phyloP scores from a whole-genome alignment of 208 protist species.

The Trypanosoma caninum region DNA sequence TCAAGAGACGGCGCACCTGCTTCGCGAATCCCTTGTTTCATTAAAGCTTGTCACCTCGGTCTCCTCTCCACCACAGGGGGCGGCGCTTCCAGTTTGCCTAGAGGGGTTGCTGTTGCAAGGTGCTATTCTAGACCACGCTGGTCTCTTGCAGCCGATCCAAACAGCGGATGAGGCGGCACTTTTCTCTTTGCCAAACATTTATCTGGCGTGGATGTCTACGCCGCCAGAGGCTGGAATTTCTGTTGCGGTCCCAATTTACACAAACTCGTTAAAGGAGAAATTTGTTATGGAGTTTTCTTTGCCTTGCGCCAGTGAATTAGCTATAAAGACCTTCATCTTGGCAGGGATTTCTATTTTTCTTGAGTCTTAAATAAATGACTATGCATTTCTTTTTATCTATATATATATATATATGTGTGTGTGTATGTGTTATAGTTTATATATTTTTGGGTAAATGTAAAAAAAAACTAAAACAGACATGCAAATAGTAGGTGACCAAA shows the following conservation, averaged over 20 bases:
- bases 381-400: neutral
- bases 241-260: constrained; percentile 86
- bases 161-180: constrained; percentile 83
- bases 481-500: neutral
- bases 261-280: constrained; percentile 74
- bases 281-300: constrained; percentile 85
- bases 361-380: constrained; percentile 40
- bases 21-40: constrained; percentile 74
- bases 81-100: constrained; percentile 46
- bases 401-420: neutral
- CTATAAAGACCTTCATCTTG: constrained; percentile 75
- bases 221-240: constrained; percentile 8
- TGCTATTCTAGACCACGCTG: constrained; percentile 69
- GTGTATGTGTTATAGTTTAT: neutral
- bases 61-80: constrained; percentile 44
- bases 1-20: constrained; percentile 90
- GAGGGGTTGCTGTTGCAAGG: constrained; percentile 84
- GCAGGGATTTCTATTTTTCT: constrained; percentile 87
- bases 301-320: constrained; percentile 63
- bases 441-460: neutral
- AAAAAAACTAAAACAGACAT: neutral
- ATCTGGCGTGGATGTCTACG: constrained; percentile 64
- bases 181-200: constrained; percentile 69
- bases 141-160: constrained; percentile 62
- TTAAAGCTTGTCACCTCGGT: constrained; percentile 59